Evolutionary conservation across 1,139 yeast genomes (phyloP), one percentile per base, ranked within the genome.

Genomic region (Candida smagusa): DNA sequence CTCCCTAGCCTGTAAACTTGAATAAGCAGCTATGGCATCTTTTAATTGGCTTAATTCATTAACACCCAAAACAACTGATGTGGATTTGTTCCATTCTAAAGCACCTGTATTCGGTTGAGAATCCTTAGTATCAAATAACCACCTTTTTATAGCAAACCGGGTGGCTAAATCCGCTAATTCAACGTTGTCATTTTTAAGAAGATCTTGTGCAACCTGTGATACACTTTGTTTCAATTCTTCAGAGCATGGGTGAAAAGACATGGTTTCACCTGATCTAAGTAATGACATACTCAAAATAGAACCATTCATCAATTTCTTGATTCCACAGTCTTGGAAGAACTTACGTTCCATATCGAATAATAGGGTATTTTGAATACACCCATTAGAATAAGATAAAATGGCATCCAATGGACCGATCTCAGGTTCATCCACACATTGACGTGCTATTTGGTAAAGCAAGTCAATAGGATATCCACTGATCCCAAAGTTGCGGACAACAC

Each of bases 261-360:
- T 84, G 1, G 96, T 85, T 21, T 70, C 65, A 21, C 71, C 79
- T 0, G 84, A 74, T 44, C 95, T 72, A 40, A 90, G 66, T 41
- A 90, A 61, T 2, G 96, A 86, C 97, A 90, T 90, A 42, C 92
- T 80, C 45, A 90, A 68, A 31, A 94, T 89, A 0, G 96, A 85
- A 2, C 94, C 97, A 54, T 86, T 87, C 56, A 83, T 60, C 16
- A 90, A 59, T 43, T 69, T 61, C 43, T 71, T 66, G 19, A 90
- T 65, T 2, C 79, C 77, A 22, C 86, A 78, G 2, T 77, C 78
- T 1, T 49, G 41, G 35, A 71, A 57, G 48, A 88, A 79, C 37
- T 62, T 63, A 6, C 71, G 68, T 44, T 72, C 68, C 48, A 73
- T 75, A 0, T 73, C 64, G 27, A 69, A 65, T 34, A 87, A 63